These are phyloP conservation scores for Syzygium aromaticum DNA, from an alignment of 345 rosid genomes.

Conservation along the genomic window DNA sequence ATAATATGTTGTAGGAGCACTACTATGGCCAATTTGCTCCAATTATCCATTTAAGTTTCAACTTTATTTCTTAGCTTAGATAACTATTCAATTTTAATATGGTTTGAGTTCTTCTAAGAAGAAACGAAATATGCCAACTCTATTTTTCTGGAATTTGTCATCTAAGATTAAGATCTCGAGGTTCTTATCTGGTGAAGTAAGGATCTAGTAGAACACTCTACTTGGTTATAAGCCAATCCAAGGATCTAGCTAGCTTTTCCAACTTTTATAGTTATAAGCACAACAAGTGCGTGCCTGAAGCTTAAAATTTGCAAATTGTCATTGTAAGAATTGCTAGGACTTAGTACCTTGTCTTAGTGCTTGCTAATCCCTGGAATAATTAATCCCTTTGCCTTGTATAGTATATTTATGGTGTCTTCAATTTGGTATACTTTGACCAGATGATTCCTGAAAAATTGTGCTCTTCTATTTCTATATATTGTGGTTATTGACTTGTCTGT, in stretches of 20 bases:
- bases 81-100: not conserved
- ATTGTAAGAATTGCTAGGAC: not conserved
- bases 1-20: not conserved
- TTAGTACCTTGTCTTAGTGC: not conserved
- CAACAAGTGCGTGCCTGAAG: not conserved
- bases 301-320: not conserved
- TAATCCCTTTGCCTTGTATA: not conserved
- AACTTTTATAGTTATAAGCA: not conserved
- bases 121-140: not conserved
- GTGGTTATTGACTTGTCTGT: not conserved
- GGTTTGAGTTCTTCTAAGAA: not conserved
- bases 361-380: not conserved
- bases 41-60: not conserved
- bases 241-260: not conserved
- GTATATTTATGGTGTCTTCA: not conserved
- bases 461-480: not conserved
- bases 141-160: not conserved
- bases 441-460: not conserved
- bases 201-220: not conserved
- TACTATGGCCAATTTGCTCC: not conserved
- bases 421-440: not conserved
- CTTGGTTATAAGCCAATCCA: not conserved
- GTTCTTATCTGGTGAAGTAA: not conserved
- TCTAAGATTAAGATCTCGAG: not conserved
- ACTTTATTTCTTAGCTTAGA: not conserved